These are phyloP conservation scores for Hygrophoropsis aurantiaca DNA, from an alignment of 768 basidiomycete genomes.

Conservation along the genomic window DNA sequence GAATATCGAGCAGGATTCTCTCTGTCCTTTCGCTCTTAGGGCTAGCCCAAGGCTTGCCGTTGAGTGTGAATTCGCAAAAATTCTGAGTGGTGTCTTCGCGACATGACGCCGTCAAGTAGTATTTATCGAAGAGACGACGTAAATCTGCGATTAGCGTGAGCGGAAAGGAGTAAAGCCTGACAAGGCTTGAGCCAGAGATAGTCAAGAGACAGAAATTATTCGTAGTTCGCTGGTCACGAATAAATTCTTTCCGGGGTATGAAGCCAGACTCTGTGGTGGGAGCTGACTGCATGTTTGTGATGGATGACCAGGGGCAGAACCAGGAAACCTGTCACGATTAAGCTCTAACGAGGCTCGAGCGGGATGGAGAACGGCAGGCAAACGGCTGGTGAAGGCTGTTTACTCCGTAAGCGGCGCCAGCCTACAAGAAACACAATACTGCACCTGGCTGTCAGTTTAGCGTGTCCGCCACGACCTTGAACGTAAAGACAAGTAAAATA, in stretches of 20 bases:
- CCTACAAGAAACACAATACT: too few relatives aligned
- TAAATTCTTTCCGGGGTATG: slow-evolving; percentile 71
- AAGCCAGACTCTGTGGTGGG: slow-evolving; percentile 48
- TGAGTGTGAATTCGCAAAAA: slow-evolving; percentile 64
- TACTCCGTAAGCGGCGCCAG: neutral
- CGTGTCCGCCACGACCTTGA: too few relatives aligned
- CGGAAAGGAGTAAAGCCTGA: slow-evolving; percentile 73
- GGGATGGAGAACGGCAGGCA: slow-evolving; percentile 38
- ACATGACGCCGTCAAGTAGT: slow-evolving; percentile 40
- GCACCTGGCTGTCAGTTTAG: too few relatives aligned
- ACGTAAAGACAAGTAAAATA: too few relatives aligned
- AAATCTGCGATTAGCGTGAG: slow-evolving; percentile 50
- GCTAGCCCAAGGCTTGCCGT: slow-evolving; percentile 72
- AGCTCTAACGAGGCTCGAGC: slow-evolving; percentile 18
- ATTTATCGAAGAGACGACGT: slow-evolving; percentile 54
- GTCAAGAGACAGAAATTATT: slow-evolving; percentile 71
- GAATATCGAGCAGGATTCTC: slow-evolving; percentile 66
- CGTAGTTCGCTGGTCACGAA: slow-evolving; percentile 51
- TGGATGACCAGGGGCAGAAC: slow-evolving; percentile 20
- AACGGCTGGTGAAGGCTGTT: slow-evolving; percentile 31
- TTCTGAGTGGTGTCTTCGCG: slow-evolving; percentile 58
- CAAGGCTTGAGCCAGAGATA: slow-evolving; percentile 59
- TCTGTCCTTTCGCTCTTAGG: slow-evolving; percentile 67
- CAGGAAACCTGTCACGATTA: slow-evolving; percentile 24
- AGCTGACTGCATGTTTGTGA: slow-evolving; percentile 30